phyloP scores from a whole-genome alignment of 169 alveolate species.

The Neospora caninum region DNA sequence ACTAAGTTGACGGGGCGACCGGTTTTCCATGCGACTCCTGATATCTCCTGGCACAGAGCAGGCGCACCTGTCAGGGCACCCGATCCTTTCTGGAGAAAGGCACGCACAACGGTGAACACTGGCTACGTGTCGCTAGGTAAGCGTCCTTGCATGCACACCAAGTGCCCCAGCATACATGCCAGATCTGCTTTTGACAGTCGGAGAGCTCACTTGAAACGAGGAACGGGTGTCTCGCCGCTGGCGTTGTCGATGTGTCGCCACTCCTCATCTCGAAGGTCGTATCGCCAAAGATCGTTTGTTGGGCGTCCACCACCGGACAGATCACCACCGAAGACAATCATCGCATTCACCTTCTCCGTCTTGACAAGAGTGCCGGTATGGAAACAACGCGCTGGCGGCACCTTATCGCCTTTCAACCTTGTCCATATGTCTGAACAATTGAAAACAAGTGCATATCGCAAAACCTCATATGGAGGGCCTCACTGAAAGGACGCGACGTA shows the following conservation, averaged over 20 bases:
- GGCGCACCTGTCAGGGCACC: too few relatives aligned
- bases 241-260: slow-evolving; percentile 38
- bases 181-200: too few relatives aligned
- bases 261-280: not conserved
- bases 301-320: slow-evolving; percentile 41
- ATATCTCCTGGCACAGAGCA: too few relatives aligned
- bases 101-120: too few relatives aligned
- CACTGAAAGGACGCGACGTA: too few relatives aligned
- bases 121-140: too few relatives aligned
- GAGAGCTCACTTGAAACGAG: slow-evolving; percentile 48
- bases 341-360: not conserved
- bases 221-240: slow-evolving; percentile 44
- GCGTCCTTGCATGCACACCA: too few relatives aligned
- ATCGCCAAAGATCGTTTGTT: slow-evolving; percentile 52
- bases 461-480: too few relatives aligned
- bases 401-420: not conserved
- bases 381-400: slow-evolving; percentile 17
- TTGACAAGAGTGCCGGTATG: not conserved
- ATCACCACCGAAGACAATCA: slow-evolving; percentile 60
- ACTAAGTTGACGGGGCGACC: too few relatives aligned
- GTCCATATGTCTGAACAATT: not conserved
- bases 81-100: too few relatives aligned
- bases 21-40: too few relatives aligned
- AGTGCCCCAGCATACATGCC: too few relatives aligned
- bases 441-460: not conserved